Evolutionary conservation across 495 filamentous ascomycete species (phyloP).

Genomic region (Cetradonia linearis): DNA sequence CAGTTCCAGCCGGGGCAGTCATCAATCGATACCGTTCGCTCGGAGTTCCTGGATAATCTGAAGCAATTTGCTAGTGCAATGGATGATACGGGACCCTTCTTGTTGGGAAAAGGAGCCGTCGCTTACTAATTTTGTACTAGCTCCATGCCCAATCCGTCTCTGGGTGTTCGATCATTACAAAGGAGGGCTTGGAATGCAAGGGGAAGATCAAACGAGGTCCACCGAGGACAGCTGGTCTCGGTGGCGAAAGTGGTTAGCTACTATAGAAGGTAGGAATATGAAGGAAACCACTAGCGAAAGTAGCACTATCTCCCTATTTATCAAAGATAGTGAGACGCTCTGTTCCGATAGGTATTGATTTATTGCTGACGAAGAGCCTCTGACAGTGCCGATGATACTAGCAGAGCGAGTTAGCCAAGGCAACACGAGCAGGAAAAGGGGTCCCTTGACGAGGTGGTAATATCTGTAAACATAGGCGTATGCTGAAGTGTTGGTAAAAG

Average conservation of each 20-base stretch:
- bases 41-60: slow-evolving; percentile 41
- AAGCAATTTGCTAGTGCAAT: slow-evolving; percentile 50
- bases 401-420: slow-evolving; percentile 58
- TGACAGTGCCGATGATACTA: slow-evolving; percentile 51
- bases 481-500: background rate
- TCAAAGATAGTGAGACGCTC: slow-evolving; percentile 41
- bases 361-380: background rate
- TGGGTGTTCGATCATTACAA: slow-evolving; percentile 67
- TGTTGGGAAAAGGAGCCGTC: slow-evolving; percentile 45
- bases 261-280: slow-evolving; percentile 46
- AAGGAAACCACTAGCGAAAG: slow-evolving; percentile 51
- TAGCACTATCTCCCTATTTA: slow-evolving; percentile 56
- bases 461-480: too few species aligned
- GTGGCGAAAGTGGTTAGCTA: slow-evolving; percentile 51
- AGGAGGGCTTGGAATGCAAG: slow-evolving; percentile 50
- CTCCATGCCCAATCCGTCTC: slow-evolving; percentile 56
- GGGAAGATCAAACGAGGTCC: slow-evolving; percentile 34
- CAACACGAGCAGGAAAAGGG: slow-evolving; percentile 45
- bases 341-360: background rate
- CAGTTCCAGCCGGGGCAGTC: slow-evolving; percentile 45
- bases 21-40: slow-evolving; percentile 35
- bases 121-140: slow-evolving; percentile 54
- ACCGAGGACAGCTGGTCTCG: slow-evolving; percentile 48
- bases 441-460: background rate
- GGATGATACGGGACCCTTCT: slow-evolving; percentile 50